Percentiles rank a stretch among this genome's conserved stretches.
Evolutionary conservation across 2,329 filamentous ascomycete species (phyloP).

Genomic region (Exophiala lecanii-corni): DNA sequence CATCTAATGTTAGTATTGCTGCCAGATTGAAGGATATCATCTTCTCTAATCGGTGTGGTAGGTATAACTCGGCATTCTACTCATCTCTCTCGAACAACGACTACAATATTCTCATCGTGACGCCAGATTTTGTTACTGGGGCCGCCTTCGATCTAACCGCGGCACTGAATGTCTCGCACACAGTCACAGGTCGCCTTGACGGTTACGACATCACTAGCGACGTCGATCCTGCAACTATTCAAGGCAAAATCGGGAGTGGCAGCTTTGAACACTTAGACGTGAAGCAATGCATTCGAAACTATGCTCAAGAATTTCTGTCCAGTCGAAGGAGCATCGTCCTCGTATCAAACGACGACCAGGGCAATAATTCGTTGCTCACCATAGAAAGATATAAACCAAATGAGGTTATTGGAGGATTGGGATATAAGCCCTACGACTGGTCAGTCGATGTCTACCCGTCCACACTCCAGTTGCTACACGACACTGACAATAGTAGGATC

Average conservation of each 20-base stretch:
- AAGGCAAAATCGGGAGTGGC: too few relatives aligned
- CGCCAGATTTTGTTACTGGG: constrained; percentile 19
- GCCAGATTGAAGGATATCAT: background rate
- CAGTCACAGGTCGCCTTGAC: too few relatives aligned
- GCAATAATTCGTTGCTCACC: too few relatives aligned
- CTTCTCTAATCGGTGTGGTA: background rate
- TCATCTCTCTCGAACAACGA: constrained; percentile 23
- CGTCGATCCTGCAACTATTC: too few relatives aligned
- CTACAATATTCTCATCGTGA: constrained; percentile 24
- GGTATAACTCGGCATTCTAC: constrained; percentile 30
- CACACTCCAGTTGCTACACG: too few relatives aligned
- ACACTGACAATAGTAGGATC: constrained; percentile 1
- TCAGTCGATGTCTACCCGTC: too few relatives aligned
- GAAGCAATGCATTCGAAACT: constrained; percentile 15
- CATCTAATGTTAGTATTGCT: constrained; percentile 25
- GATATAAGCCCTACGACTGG: too few relatives aligned
- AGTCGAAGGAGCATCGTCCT: constrained; percentile 19
- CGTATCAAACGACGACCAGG: too few relatives aligned
- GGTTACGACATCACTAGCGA: too few relatives aligned
- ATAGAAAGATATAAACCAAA: too few relatives aligned
- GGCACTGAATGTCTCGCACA: too few relatives aligned
- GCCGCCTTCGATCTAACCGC: constrained; percentile 4
- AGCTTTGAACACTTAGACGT: constrained; percentile 13
- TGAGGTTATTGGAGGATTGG: too few relatives aligned
- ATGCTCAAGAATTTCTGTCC: constrained; percentile 13